Base-by-base conservation (phyloP, 225 moss, liverwort and hornwort genomes). In the Bryoerythrophyllum caledonicum region DNA sequence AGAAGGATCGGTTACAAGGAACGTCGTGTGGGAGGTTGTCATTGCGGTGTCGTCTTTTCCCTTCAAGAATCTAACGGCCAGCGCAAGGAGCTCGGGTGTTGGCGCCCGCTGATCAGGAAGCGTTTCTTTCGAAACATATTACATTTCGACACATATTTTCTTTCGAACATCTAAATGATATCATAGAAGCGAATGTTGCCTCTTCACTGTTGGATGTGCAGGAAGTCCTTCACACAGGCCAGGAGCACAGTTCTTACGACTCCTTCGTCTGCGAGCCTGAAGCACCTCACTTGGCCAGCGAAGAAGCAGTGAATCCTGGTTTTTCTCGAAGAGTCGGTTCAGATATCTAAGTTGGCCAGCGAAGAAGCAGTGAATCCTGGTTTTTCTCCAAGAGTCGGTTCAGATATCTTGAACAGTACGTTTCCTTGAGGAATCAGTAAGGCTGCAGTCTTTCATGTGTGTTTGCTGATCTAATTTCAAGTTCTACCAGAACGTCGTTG, bases 391-490 rank as follows among this genome's bases (percentile, higher is more conserved):
- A 19, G 17, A 28, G 27, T 30, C 14, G 60, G 13, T 38, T 38
- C 38, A 60, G 60, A 32, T 19, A 17, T 60, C 7, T 30, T 17
- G 60, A 60, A 60, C 60, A 16, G 54, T 54, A 19, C 54, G 32
- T 32, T 60, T 60, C 60, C 38, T 26, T 51, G 68, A 14, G 35
- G 57, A 48, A 48, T 48, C 65, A 20, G 8, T 46, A 43, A 25
- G 8, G 21, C 24, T 32, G 55, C 34, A 32, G 25, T 21, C 30
- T 12, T 63, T 72, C 56, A 32, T 21, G 35, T 25, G 4, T 44
- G 14, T 57, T 56, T 57, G 6, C 13, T 65, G 30, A 71, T 71
- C 65, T 56, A 10, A 64, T 25, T 58, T 65, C 27, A 48, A 65
- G 15, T 37, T 72, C 5, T 11, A 21, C 15, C 16, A 7, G 35